A percentile compares a stretch with the other conserved stretches of the same genome.
Conservation (phyloP, 2,329 filamentous ascomycete genomes). For the Penicillium frequentans region DNA sequence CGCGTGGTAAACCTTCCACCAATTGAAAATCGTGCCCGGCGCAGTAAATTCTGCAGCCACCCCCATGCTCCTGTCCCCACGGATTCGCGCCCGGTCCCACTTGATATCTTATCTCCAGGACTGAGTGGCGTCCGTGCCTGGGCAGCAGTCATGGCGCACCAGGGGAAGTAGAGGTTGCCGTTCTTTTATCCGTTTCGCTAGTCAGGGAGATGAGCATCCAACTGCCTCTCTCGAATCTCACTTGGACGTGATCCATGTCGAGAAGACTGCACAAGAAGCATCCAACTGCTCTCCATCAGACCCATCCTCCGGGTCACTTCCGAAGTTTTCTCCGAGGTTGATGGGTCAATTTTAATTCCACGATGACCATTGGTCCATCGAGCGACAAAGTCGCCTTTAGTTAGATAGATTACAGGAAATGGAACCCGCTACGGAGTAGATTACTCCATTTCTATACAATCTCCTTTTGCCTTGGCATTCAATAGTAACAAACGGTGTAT, state of each 20-base stretch:
- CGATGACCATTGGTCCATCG: neutral
- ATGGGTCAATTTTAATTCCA: slow-evolving; percentile 18
- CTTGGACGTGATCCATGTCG: slow-evolving; percentile 21
- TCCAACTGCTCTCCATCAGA: slow-evolving; percentile 45
- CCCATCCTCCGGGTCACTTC: slow-evolving; percentile 28
- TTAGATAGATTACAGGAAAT: neutral
- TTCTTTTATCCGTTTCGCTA: slow-evolving; percentile 37
- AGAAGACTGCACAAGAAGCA: slow-evolving; percentile 43
- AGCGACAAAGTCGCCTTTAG: neutral
- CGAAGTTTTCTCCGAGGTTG: slow-evolving; percentile 15
- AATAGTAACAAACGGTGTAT: neutral
- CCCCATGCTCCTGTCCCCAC: slow-evolving; percentile 18
- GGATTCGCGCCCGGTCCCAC: slow-evolving; percentile 6
- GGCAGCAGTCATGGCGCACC: slow-evolving; percentile 16
- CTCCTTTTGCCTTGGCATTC: neutral
- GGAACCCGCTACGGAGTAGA: neutral
- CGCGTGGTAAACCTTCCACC: slow-evolving; percentile 66
- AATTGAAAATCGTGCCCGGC: slow-evolving; percentile 16
- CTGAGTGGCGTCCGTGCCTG: neutral
- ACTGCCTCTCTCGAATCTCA: slow-evolving; percentile 40
- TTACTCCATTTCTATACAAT: neutral
- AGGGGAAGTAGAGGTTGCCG: slow-evolving; percentile 36
- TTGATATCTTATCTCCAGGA: neutral
- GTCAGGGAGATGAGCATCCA: slow-evolving; percentile 43
- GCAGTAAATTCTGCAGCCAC: slow-evolving; percentile 28